phyloP scores from a whole-genome alignment of 345 rosid genomes.

The Hevea brasiliensis region DNA sequence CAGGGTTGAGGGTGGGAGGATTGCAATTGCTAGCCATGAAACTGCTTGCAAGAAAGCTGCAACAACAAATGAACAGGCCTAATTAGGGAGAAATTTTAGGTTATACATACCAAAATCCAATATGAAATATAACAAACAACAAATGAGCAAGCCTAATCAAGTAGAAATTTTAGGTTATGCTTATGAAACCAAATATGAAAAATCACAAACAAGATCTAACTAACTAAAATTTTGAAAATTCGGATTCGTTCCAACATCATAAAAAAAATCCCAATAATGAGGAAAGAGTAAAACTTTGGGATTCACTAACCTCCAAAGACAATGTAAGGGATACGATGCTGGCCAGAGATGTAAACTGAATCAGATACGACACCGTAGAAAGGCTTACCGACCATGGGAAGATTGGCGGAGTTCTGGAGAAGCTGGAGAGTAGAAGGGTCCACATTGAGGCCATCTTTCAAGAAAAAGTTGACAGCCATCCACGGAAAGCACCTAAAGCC shows the following conservation, averaged over 20 bases:
- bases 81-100: not conserved
- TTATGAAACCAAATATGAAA: too few species aligned
- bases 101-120: not conserved
- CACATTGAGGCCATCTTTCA: slow-evolving; percentile 75
- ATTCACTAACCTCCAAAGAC: slow-evolving; percentile 72
- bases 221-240: too few species aligned
- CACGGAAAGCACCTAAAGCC: slow-evolving; percentile 91
- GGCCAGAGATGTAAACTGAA: slow-evolving; percentile 64
- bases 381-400: slow-evolving; percentile 91
- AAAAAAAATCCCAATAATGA: not conserved
- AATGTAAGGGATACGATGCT: slow-evolving; percentile 89
- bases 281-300: not conserved
- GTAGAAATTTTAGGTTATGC: too few species aligned
- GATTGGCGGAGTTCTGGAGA: slow-evolving; percentile 77
- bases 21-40: slow-evolving; percentile 75
- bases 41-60: slow-evolving; percentile 83
- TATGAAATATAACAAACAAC: not conserved
- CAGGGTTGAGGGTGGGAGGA: slow-evolving; percentile 56
- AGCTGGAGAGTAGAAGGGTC: slow-evolving; percentile 80
- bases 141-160: too few species aligned
- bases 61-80: slow-evolving; percentile 14
- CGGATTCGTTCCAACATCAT: not conserved
- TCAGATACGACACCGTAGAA: slow-evolving; percentile 78
- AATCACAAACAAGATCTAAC: too few species aligned
- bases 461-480: slow-evolving; percentile 76